These are phyloP conservation scores for Aureobasidium sp. DNA, from an alignment of 2,329 filamentous ascomycete species.

Conservation along the genomic window DNA sequence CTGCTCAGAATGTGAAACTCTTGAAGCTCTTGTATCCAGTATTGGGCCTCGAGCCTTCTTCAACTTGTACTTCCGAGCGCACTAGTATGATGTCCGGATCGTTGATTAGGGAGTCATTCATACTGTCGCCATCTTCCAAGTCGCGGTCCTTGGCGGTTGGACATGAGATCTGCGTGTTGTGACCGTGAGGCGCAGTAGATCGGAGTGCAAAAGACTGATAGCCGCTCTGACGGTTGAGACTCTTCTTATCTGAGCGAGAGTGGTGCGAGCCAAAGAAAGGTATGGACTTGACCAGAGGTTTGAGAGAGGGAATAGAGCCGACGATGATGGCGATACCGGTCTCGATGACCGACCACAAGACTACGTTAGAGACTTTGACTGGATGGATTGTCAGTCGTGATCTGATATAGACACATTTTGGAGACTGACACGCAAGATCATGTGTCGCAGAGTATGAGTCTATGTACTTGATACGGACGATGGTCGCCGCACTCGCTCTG, in stretches of 20 bases:
- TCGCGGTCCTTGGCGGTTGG: background rate
- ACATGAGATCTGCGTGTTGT: background rate
- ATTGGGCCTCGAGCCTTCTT: background rate
- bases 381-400: background rate
- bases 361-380: slow-evolving; percentile 14
- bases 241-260: background rate
- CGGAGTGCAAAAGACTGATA: background rate
- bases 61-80: background rate
- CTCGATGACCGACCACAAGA: slow-evolving; percentile 24
- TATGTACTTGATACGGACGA: slow-evolving; percentile 46
- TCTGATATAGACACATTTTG: background rate
- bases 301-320: slow-evolving; percentile 23
- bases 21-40: slow-evolving; percentile 16
- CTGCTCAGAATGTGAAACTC: slow-evolving; percentile 1
- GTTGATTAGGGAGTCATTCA: background rate
- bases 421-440: background rate
- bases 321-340: slow-evolving; percentile 24
- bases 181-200: background rate
- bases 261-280: background rate
- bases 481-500: slow-evolving; percentile 53
- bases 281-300: slow-evolving; percentile 20
- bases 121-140: background rate
- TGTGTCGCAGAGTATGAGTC: slow-evolving; percentile 23
- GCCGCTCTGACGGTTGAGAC: background rate
- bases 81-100: slow-evolving; percentile 4